Base-by-base conservation (phyloP, 352 stramenopile genomes). In the Phytophthora multivora region DNA sequence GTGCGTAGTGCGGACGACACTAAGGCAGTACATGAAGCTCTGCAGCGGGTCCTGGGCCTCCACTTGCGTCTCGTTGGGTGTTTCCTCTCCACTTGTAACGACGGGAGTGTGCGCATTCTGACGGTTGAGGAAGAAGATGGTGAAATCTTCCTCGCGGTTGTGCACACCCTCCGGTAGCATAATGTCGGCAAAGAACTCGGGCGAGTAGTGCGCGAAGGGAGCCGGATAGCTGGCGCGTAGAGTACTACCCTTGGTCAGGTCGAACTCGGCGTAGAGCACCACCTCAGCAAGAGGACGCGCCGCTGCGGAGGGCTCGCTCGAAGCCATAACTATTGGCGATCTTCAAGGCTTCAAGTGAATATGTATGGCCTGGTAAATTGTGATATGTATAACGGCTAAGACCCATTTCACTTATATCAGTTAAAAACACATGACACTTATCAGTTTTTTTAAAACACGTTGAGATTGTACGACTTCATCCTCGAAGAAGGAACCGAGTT, bases 111-210 rank as follows among this genome's bases (percentile, higher is more conserved):
- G 49, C 16, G 61, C 63, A 38, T 61, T 71, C 53, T 86, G 70
- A 31, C 86, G 80, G 60, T 95, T 94, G 54, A 96, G 80, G 59
- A 96, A 95, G 63, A 96, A 96, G 45, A 94, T 83, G 31, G 88
- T 96, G 16, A 85, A 88, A 72, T 96, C 88, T 40, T 93, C 67
- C 28, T 92, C 55, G 43, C 88, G 88, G 67, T 96, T 96, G 79
- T 96, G 88, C 58, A 93, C 85, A 45, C 88, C 88, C 48, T 96
- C 88, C 18, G 88, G 88, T 23, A 96, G 63, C 88, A 96, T 96
- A 28, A 89, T 84, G 55, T 96, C 88, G 21, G 88, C 88, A 55
- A 96, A 96, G 63, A 95, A 96, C 73, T 96, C 88, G 66, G 86
- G 75, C 51, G 85, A 90, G 70, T 94, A 94, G 70, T 93, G 79